Evolutionary conservation across 2,329 filamentous ascomycete genomes (phyloP), one percentile per base, ranked within the genome.

Genomic region (Herpomyces periplanetae): DNA sequence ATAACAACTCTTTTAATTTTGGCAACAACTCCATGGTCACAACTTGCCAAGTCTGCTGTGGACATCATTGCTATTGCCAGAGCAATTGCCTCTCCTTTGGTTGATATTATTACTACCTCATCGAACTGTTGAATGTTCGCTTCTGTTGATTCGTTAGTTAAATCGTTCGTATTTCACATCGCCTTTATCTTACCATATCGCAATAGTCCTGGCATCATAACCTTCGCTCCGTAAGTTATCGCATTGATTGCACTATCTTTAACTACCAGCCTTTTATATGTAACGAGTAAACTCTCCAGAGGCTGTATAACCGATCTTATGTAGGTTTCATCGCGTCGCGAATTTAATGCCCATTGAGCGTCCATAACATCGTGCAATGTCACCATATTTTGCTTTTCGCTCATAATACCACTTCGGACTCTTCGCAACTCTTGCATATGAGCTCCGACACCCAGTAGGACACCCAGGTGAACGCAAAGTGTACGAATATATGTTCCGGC

Each of bases 1-100:
- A 96, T 96, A 42, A 96, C 96, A 43, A 73, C 87, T 33, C 80
- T 63, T 61, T 96, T 96, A 38, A 96, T 69, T 51, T 88, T 91
- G 31, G 80, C 80, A 23, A 91, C 75, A 23, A 88, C 71, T 31
- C 80, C 80, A 42, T 96, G 80, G 37, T 91, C 73, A 42, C 80
- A 91, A 13, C 71, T 75, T 12, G 69, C 69, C 42, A 96, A 66
- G 45, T 91, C 80, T 18, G 88, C 71, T 2, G 73, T 85, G 15
- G 71, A 87, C 80, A 96, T 96, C 41, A 85, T 68, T 8, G 80
- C 71, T 33, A 88, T 85, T 32, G 65, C 80, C 25, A 96, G 55
- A 23, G 80, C 80, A 34, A 96, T 88, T 17, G 80, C 80, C 47
- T 96, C 80, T 33, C 80, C 80, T 54, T 96, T 96, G 34, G 80